Percentiles rank a stretch among this genome's conserved stretches.
Conservation (phyloP, 306 rosid species). For the Castanospermum australe region DNA sequence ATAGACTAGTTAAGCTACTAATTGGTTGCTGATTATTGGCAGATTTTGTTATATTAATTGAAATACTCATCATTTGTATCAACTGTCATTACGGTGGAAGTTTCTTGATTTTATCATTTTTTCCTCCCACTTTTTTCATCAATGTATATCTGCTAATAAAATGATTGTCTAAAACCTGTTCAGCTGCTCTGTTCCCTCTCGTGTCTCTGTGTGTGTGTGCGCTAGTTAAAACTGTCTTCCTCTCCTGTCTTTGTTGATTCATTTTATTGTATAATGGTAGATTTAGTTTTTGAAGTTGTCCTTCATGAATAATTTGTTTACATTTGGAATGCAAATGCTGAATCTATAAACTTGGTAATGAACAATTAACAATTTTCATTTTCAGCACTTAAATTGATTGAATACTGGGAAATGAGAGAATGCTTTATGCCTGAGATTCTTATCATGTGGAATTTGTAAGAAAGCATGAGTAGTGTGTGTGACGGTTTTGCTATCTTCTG, state of each 20-base stretch:
- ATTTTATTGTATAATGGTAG: not conserved
- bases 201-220: not conserved
- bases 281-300: not conserved
- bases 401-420: not conserved
- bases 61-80: not conserved
- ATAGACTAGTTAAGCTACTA: not conserved
- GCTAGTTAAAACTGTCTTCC: not conserved
- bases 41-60: not conserved
- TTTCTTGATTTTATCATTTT: not conserved
- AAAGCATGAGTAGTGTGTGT: not conserved
- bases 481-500: not conserved
- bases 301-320: not conserved
- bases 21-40: not conserved
- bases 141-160: not conserved
- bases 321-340: not conserved
- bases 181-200: too few species aligned
- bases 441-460: not conserved
- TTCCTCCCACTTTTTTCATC: not conserved
- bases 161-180: not conserved
- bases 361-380: not conserved
- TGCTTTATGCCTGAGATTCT: not conserved
- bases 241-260: not conserved
- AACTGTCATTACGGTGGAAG: not conserved
- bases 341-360: not conserved
- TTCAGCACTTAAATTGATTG: not conserved